Evolutionary conservation across 805 yeast genomes (phyloP).

Genomic region (Kuraishia piskuri): DNA sequence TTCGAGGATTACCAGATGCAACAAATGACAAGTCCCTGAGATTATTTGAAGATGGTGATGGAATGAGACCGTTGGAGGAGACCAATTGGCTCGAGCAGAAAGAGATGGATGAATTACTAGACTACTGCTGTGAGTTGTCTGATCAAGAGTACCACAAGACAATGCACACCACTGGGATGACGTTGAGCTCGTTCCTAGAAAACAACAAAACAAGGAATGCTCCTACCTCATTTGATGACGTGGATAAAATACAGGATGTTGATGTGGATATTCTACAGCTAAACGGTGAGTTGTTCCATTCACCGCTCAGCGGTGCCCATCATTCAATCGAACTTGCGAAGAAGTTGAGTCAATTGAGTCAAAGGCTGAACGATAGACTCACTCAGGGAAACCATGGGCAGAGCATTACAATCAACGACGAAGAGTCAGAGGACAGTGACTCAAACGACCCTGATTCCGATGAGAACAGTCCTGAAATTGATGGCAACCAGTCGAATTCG

Average conservation of each 20-base stretch:
- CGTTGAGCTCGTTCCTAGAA: background rate
- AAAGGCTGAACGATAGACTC: background rate
- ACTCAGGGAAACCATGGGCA: background rate
- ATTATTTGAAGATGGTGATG: constrained; percentile 16
- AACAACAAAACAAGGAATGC: background rate
- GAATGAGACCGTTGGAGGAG: constrained; percentile 12
- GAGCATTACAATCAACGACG: background rate
- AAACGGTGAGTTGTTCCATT: background rate
- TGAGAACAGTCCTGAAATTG: too few species aligned
- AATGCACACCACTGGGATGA: background rate
- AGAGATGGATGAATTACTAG: constrained; percentile 25
- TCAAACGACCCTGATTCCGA: background rate
- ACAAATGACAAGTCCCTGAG: constrained; percentile 9
- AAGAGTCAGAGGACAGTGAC: background rate
- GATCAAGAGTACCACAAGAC: constrained; percentile 10
- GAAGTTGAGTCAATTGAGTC: background rate
- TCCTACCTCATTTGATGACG: background rate
- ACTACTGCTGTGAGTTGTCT: constrained; percentile 17
- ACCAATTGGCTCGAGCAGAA: constrained; percentile 34
- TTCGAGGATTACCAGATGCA: constrained; percentile 25
- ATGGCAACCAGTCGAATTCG: background rate
- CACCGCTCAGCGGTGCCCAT: background rate
- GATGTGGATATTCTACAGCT: background rate
- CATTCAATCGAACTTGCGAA: background rate
- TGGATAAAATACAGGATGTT: background rate